Evolutionary conservation across 306 rosid species (phyloP).

Genomic region (Leucaena leucocephala): DNA sequence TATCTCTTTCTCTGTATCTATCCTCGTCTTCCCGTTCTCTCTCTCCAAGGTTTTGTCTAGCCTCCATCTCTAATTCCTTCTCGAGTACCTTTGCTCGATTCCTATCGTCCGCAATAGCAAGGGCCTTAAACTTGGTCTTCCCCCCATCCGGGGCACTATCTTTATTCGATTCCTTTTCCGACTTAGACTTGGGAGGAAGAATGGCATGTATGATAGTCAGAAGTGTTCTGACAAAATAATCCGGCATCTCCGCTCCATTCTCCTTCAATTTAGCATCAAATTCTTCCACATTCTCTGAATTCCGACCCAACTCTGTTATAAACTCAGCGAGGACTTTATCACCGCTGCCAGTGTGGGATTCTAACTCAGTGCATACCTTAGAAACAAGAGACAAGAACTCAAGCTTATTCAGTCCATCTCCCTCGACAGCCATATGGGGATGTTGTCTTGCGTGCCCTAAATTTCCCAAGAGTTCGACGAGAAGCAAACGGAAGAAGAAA

Average conservation of each 20-base stretch:
- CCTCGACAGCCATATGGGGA: constrained; percentile 46
- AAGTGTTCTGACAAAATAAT: constrained; percentile 63
- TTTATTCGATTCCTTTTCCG: constrained; percentile 44
- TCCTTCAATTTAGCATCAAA: constrained; percentile 64
- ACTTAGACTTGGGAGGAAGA: constrained; percentile 63
- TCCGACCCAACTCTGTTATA: constrained; percentile 66
- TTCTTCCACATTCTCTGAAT: constrained; percentile 59
- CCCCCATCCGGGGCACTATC: constrained; percentile 50
- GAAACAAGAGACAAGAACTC: constrained; percentile 77
- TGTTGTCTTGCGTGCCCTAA: not conserved
- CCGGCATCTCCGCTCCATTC: constrained; percentile 75
- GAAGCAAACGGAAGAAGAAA: not conserved
- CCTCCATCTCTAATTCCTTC: constrained; percentile 66
- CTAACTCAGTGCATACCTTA: constrained; percentile 76
- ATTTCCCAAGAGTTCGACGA: not conserved
- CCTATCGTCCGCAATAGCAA: constrained; percentile 63
- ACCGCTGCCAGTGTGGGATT: constrained; percentile 72
- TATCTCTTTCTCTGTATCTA: constrained; percentile 21
- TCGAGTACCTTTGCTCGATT: constrained; percentile 67
- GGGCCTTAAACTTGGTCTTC: constrained; percentile 54
- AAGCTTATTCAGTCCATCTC: constrained; percentile 65
- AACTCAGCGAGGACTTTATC: constrained; percentile 79
- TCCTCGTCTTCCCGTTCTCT: constrained; percentile 40
- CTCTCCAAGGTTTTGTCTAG: constrained; percentile 35
- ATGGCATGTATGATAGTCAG: constrained; percentile 67